Evolutionary conservation across 228 moss, liverwort and hornwort species (phyloP).

Genomic region (Sphagnum magellanicum): DNA sequence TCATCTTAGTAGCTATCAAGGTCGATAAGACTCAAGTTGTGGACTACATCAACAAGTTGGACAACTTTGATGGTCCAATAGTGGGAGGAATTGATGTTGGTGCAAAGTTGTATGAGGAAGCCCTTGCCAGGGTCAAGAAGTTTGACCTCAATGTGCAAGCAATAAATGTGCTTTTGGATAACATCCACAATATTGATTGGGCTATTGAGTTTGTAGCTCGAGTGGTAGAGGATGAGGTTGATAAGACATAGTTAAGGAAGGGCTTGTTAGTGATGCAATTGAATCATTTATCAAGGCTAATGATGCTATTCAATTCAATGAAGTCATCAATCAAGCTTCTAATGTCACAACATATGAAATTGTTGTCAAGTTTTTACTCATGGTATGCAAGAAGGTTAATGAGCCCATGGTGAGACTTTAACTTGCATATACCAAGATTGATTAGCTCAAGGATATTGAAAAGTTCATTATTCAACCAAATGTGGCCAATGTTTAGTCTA

Average conservation of each 20-base stretch:
- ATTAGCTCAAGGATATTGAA: slow-evolving; percentile 87
- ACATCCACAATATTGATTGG: slow-evolving; percentile 37
- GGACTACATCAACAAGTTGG: slow-evolving; percentile 48
- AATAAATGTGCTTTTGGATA: slow-evolving; percentile 50
- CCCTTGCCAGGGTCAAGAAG: slow-evolving; percentile 54
- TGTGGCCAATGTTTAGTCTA: slow-evolving; percentile 83
- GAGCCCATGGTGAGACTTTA: slow-evolving; percentile 94
- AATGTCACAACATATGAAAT: too few species aligned
- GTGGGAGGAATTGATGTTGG: slow-evolving; percentile 51
- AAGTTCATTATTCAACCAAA: slow-evolving; percentile 92
- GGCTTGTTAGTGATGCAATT: too few species aligned
- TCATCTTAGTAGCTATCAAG: too few species aligned
- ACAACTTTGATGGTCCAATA: slow-evolving; percentile 55
- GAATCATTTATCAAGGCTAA: too few species aligned
- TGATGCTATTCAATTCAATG: too few species aligned
- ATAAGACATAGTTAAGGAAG: too few species aligned
- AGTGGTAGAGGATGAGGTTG: slow-evolving; percentile 56
- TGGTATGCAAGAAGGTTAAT: slow-evolving; percentile 98
- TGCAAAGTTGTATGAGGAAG: slow-evolving; percentile 45
- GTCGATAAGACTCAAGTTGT: slow-evolving; percentile 48
- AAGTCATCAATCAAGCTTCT: too few species aligned
- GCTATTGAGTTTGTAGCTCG: slow-evolving; percentile 54
- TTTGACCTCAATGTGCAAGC: slow-evolving; percentile 56
- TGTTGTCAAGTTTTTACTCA: slow-evolving; percentile 79
- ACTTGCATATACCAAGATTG: slow-evolving; percentile 89